Base-by-base conservation (phyloP, 2,329 filamentous ascomycete genomes). In the Colletotrichum falcatum region DNA sequence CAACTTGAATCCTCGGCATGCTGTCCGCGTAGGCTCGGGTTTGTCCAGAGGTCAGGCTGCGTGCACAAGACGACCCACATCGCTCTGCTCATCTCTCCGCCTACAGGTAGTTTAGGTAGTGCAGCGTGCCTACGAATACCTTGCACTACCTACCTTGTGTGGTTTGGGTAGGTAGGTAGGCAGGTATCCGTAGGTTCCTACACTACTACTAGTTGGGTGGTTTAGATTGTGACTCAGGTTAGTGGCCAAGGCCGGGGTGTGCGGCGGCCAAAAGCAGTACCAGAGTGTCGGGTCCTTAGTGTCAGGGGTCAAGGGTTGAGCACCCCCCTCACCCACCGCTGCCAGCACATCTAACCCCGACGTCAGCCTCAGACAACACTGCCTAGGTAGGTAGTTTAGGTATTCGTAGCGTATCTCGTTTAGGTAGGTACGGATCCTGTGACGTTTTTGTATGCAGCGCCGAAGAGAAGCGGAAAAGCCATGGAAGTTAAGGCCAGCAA, bases 231-330 rank as follows among this genome's bases (percentile, higher is more conserved):
- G 63, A 66, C 66, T 55, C 5, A 35, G 42, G 51, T 56, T 66
- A 66, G 64, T 70, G 58, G 67, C 64, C 48, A 58, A 46, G 44
- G 54, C 58, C 44, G 67, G 67, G 62, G 58, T 54, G 63, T 56
- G 63, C 62, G 58, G 67, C 58, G 64, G 56, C 35, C 61, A 55
- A 63, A 51, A 35, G 49, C 58, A 61, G 65, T 53, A 67, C 67
- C 67, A 70, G 58, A 70, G 59, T 70, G 67, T 70, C 64, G 67
- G 67, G 67, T 70, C 58, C 26, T 20, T 33, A 42, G 64, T 65
- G 58, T 39, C 64, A 67, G 67, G 67, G 67, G 67, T 67, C 67
- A 67, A 70, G 67, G 67, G 53, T 70, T 58, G 67, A 70, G n/a
- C 4, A 58, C 56, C n/a, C 44, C 56, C n/a, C 44, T 62, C 67